Base-by-base conservation (phyloP, 148 eudicot species). In the Spergularia bocconei region DNA sequence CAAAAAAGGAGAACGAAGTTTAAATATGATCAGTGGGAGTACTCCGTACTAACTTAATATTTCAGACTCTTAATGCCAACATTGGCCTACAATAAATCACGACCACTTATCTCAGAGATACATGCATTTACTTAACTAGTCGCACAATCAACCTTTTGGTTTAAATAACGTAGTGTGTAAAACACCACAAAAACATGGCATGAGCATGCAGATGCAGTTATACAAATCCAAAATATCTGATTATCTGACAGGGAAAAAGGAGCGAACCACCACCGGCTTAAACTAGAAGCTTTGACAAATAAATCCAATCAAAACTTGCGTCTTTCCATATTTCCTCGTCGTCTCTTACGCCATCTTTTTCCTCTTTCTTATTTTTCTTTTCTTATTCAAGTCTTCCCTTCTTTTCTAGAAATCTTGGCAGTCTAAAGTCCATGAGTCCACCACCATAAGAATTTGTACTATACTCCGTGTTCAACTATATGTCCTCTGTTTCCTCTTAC, bases 381-480 rank as follows among this genome's bases (percentile, higher is more conserved):
- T 38, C 53, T 29, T 72, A 11, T 60, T 62, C 21, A 54, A 60
- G 41, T 72, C 48, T 25, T n/a, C 41, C 60, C 25, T 56, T 13
- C 69, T 14, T 70, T 56, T 78, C 77, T 78, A 78, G 81, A 78
- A 29, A 78, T 72, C 52, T 51, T 11, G 8, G 16, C 66, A 66
- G 16, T 39, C 23, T n/a, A 15, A 20, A 48, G 57, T 48, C 71
- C 54, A 68, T 47, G 67, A 60, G 15, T 59, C 75, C 50, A 39
- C 75, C 15, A 57, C 77, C 62, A 29, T 29, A 29, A 0, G 36
- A 29, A 29, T 63, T 55, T 21, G 13, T 39, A 50, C 0, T 29
- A 9, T 64, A 23, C 25, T 29, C 11, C 15, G 4, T 19, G 3
- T 61, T 61, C 36, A 60, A 41, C 16, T 15, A 1, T 9, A 16